These are phyloP conservation scores for Phialophora macrospora DNA, from an alignment of 2,329 filamentous ascomycete genomes.

Conservation along the genomic window DNA sequence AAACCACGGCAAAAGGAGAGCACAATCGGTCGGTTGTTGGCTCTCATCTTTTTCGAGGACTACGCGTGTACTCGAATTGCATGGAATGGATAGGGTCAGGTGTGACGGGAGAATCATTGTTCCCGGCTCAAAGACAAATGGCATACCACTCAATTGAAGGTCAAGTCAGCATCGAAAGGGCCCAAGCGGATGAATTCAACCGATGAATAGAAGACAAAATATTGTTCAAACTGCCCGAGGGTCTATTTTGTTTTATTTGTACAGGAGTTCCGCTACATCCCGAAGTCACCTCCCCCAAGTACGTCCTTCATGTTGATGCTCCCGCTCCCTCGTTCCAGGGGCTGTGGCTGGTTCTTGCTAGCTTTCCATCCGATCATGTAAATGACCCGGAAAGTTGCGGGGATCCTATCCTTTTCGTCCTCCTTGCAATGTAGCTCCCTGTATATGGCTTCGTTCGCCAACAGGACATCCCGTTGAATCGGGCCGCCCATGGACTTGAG, in stretches of 20 bases:
- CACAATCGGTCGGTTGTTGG: background rate
- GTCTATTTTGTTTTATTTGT: constrained; percentile 9
- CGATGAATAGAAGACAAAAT: constrained; percentile 17
- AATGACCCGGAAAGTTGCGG: constrained; percentile 92
- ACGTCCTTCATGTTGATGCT: constrained; percentile 89
- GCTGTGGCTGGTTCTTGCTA: constrained; percentile 75
- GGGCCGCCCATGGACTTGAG: constrained; percentile 72
- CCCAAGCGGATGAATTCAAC: background rate
- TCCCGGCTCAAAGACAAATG: constrained; percentile 19
- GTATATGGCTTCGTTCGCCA: constrained; percentile 90
- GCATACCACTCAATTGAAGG: constrained; percentile 16
- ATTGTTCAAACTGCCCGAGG: constrained; percentile 2
- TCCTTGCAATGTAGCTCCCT: constrained; percentile 81
- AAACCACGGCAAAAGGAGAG: background rate
- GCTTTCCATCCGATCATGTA: constrained; percentile 99
- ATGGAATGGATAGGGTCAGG: constrained; percentile 11
- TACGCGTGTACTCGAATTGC: constrained; percentile 15
- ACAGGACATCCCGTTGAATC: constrained; percentile 79
- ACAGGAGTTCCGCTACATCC: constrained; percentile 18
- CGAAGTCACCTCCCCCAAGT: constrained; percentile 55
- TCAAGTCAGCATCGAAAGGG: constrained; percentile 1
- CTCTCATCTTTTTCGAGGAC: background rate
- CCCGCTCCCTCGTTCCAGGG: constrained; percentile 80
- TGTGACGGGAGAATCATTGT: constrained; percentile 22
- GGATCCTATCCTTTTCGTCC: constrained; percentile 57